phyloP scores from a whole-genome alignment of 78 protist species.

The Dictyostelium intermedium region DNA sequence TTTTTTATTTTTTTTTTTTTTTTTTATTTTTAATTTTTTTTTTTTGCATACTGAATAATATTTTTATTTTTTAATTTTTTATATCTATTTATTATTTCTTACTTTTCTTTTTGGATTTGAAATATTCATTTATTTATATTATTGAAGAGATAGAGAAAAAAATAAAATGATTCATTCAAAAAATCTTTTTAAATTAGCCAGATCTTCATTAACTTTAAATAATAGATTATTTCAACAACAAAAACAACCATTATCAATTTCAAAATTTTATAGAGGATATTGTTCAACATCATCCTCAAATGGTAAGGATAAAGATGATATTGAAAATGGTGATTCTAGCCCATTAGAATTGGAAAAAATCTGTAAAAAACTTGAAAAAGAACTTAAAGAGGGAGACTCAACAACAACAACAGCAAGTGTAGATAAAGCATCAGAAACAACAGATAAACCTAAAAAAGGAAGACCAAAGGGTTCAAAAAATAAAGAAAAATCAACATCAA shows the following conservation, averaged over 20 bases:
- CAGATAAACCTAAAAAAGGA: background rate
- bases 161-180: background rate
- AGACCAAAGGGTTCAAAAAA: constrained; percentile 18
- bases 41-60: no score
- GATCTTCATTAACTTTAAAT: background rate
- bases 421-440: background rate
- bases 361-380: background rate
- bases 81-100: no score
- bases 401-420: background rate
- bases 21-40: no score
- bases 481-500: background rate
- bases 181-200: background rate
- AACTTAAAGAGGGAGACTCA: background rate
- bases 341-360: background rate
- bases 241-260: background rate
- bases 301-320: background rate
- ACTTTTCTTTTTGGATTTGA: no score
- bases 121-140: no score
- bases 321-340: background rate
- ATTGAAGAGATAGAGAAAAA: background rate
- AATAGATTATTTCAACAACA: background rate
- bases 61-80: no score
- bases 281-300: background rate
- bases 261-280: background rate
- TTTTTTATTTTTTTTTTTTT: no score